phyloP scores from a whole-genome alignment of 2,329 filamentous ascomycete genomes.

The Paracoccidioides lutzii region DNA sequence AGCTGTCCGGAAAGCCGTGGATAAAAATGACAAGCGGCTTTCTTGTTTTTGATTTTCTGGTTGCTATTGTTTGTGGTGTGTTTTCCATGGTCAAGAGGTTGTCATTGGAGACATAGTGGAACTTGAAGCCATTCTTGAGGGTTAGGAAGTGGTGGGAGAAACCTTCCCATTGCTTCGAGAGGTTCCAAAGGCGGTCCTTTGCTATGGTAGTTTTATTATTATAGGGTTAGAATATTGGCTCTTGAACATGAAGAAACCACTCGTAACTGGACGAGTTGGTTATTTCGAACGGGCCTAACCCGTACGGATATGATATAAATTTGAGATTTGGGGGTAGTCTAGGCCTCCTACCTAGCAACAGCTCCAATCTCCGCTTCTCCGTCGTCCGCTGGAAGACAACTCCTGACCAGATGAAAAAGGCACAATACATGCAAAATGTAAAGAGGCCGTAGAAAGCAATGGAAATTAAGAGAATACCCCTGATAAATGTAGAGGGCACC shows the following conservation, averaged over 20 bases:
- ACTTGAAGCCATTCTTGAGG: conserved; percentile 36
- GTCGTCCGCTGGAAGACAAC: conserved; percentile 25
- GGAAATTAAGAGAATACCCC: conserved; percentile 11
- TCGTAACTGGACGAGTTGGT: not conserved
- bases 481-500: conserved; percentile 6
- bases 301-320: not conserved
- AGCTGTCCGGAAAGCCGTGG: conserved; percentile 49
- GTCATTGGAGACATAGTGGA: conserved; percentile 43
- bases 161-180: conserved; percentile 34
- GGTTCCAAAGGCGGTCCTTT: conserved; percentile 41
- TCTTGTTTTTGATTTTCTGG: not conserved
- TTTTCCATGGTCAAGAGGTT: conserved; percentile 11
- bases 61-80: conserved; percentile 6
- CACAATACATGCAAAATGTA: conserved; percentile 21
- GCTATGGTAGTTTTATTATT: conserved; percentile 23
- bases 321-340: not conserved
- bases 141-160: conserved; percentile 41
- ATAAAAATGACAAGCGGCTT: conserved; percentile 41
- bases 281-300: not conserved
- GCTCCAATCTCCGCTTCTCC: conserved; percentile 29
- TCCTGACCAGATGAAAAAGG: conserved; percentile 21
- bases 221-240: not conserved
- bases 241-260: not conserved
- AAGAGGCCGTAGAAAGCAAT: conserved; percentile 25
- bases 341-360: conserved; percentile 26